Evolutionary conservation across 164 flowering plant genomes (phyloP).

Genomic region (Cinnamomum micranthum): DNA sequence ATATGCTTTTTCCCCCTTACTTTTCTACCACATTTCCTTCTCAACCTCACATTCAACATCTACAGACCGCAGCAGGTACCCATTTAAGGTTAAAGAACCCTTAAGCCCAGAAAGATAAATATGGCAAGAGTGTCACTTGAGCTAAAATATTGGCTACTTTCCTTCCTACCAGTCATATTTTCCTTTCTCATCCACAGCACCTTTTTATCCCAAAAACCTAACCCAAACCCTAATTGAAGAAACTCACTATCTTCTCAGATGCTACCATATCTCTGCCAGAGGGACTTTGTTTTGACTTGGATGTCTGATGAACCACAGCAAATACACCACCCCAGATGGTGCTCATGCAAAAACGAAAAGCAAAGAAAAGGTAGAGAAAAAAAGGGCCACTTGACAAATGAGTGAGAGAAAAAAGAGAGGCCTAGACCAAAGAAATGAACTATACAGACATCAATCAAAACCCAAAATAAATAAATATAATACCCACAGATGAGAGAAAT

Average conservation of each 20-base stretch:
- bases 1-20: neutral
- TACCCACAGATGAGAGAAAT: neutral
- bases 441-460: neutral
- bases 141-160: neutral
- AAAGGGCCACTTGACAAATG: neutral
- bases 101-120: neutral
- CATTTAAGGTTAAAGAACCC: neutral
- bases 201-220: neutral
- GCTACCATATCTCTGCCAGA: neutral
- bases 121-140: neutral
- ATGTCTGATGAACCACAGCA: neutral
- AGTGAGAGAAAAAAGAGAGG: neutral
- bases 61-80: too few species aligned
- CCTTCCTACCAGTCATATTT: neutral
- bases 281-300: neutral
- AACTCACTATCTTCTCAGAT: neutral
- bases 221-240: constrained; percentile 1
- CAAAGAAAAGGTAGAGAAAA: too few species aligned
- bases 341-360: constrained; percentile 10
- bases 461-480: neutral
- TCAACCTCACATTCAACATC: neutral
- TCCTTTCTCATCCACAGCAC: neutral
- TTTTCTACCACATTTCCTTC: neutral
- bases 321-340: constrained; percentile 19
- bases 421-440: neutral